Conservation (phyloP, 1,284 basidiomycete species). For the Apiotrichum siamense region DNA sequence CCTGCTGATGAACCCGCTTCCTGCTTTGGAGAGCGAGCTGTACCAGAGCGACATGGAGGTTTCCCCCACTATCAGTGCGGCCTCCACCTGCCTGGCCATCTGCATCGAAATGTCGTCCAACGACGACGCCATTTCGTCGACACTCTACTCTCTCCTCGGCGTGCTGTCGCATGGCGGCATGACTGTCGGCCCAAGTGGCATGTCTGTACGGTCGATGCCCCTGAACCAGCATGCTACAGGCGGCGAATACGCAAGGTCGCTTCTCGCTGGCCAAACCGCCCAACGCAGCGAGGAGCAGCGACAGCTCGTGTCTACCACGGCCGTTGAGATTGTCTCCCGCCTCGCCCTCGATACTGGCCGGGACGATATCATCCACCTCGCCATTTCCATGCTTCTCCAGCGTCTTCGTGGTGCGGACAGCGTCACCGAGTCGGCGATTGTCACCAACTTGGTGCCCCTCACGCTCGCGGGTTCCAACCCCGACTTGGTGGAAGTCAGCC, state of each 20-base stretch:
- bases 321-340: constrained; percentile 78
- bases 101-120: constrained; percentile 85
- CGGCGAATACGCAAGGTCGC: constrained; percentile 4
- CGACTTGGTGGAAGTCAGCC: constrained; percentile 77
- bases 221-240: neutral
- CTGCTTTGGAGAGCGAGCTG: constrained; percentile 81
- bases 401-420: constrained; percentile 76
- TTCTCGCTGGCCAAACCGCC: neutral
- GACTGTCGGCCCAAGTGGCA: constrained; percentile 18
- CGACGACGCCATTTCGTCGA: constrained; percentile 86
- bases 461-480: constrained; percentile 70
- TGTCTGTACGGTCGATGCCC: constrained; percentile 24
- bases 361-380: constrained; percentile 77
- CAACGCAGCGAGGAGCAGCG: constrained; percentile 70
- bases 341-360: constrained; percentile 73
- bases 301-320: constrained; percentile 75
- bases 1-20: constrained; percentile 80
- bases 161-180: constrained; percentile 69
- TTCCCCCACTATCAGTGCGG: constrained; percentile 67
- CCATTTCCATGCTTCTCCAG: constrained; percentile 88
- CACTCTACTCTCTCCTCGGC: constrained; percentile 92
- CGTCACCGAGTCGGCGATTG: constrained; percentile 80
- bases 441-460: constrained; percentile 84
- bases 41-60: constrained; percentile 39
- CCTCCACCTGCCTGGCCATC: constrained; percentile 80